phyloP scores from a whole-genome alignment of 2,329 filamentous ascomycete species.

The Aureobasidium sp. region DNA sequence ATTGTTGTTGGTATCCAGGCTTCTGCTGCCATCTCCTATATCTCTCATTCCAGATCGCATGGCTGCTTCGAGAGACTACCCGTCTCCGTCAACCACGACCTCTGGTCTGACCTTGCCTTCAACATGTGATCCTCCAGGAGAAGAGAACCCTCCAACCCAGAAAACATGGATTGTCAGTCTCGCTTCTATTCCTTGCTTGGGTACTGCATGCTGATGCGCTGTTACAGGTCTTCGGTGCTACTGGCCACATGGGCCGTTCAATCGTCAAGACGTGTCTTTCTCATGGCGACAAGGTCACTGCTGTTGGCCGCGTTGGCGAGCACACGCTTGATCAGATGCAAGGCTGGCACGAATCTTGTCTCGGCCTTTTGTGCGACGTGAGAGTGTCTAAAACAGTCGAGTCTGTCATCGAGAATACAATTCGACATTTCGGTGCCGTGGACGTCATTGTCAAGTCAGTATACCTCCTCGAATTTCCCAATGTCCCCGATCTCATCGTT shows the following conservation, averaged over 20 bases:
- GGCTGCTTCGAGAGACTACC: slow-evolving; percentile 1
- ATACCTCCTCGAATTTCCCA: background rate
- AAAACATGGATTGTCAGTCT: slow-evolving; percentile 77
- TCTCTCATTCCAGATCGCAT: background rate
- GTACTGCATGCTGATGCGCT: slow-evolving; percentile 1
- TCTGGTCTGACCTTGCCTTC: slow-evolving; percentile 58
- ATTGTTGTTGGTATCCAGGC: background rate
- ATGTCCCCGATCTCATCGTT: background rate
- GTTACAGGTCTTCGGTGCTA: slow-evolving; percentile 80
- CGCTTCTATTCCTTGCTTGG: background rate
- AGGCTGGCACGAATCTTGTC: slow-evolving; percentile 60
- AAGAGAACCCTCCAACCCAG: slow-evolving; percentile 60
- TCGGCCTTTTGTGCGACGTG: slow-evolving; percentile 84
- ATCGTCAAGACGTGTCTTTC: slow-evolving; percentile 74
- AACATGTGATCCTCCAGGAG: slow-evolving; percentile 76
- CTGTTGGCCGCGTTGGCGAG: slow-evolving; percentile 76
- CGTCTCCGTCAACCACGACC: slow-evolving; percentile 12
- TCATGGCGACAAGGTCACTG: slow-evolving; percentile 75
- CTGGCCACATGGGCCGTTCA: slow-evolving; percentile 92
- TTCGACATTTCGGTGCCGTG: slow-evolving; percentile 65
- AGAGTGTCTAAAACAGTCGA: slow-evolving; percentile 70
- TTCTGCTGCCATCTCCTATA: background rate
- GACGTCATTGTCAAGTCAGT: slow-evolving; percentile 73
- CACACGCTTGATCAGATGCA: slow-evolving; percentile 65
- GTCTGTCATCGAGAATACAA: slow-evolving; percentile 59